phyloP scores from a whole-genome alignment of 352 stramenopile genomes.

The Pythium volutum region DNA sequence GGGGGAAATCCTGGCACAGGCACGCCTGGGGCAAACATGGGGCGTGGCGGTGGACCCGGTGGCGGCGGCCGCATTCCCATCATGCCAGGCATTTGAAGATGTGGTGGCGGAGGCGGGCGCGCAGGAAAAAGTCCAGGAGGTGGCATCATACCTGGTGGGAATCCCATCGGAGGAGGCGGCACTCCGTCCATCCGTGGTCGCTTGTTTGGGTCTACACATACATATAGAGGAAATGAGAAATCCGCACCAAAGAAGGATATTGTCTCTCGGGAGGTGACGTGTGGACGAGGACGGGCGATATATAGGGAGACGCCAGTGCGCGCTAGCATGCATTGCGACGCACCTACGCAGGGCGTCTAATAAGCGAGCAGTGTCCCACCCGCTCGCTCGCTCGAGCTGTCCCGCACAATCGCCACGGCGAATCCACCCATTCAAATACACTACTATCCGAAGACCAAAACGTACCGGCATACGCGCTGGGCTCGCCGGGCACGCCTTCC shows the following conservation, averaged over 20 bases:
- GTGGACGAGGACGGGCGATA: neutral
- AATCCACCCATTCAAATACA: neutral
- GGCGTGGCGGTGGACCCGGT: slow-evolving; percentile 30
- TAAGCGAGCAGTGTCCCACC: neutral
- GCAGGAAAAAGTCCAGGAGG: slow-evolving; percentile 40
- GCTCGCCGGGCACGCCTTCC: slow-evolving; percentile 73
- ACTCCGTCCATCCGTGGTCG: slow-evolving; percentile 41
- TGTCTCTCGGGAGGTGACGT: neutral
- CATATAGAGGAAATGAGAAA: neutral
- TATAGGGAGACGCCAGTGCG: neutral
- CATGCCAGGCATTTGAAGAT: slow-evolving; percentile 45
- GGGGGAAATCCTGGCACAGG: slow-evolving; percentile 19
- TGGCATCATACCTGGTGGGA: slow-evolving; percentile 38
- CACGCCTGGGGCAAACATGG: slow-evolving; percentile 36
- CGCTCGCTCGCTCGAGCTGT: neutral
- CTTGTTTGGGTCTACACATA: slow-evolving; percentile 32
- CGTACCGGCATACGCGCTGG: slow-evolving; percentile 22
- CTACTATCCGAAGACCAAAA: neutral
- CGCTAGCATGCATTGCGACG: slow-evolving; percentile 9
- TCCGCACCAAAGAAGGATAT: neutral
- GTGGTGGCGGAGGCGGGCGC: slow-evolving; percentile 39
- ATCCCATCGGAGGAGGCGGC: slow-evolving; percentile 33
- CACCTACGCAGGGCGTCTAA: slow-evolving; percentile 13
- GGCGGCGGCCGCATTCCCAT: slow-evolving; percentile 53
- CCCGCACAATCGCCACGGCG: neutral